phyloP scores from a whole-genome alignment of 345 rosid species.

The Gossypium arboreum region DNA sequence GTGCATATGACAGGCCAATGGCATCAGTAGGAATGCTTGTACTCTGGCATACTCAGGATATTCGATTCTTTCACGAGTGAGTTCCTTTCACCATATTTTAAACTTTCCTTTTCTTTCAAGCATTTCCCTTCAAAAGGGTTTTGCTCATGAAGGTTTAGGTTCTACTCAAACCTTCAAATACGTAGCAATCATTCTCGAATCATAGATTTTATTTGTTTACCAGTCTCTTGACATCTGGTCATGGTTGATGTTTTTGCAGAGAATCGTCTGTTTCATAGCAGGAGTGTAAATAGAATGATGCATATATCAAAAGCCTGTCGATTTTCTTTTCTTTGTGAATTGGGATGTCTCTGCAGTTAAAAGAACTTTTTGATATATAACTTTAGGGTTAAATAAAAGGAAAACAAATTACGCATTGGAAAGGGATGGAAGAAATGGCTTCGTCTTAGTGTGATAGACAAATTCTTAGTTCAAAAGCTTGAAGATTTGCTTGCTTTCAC shows the following conservation, averaged over 20 bases:
- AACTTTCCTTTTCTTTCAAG: too few relatives aligned
- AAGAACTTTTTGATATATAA: too few relatives aligned
- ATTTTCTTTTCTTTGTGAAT: too few relatives aligned
- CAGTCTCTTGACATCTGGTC: neutral
- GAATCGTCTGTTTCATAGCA: conserved; percentile 10
- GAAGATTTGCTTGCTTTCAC: neutral
- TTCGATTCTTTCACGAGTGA: conserved; percentile 31
- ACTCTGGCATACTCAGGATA: neutral
- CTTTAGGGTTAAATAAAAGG: too few relatives aligned
- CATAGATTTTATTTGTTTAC: neutral
- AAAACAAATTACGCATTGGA: too few relatives aligned
- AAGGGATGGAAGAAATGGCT: too few relatives aligned
- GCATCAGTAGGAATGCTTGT: conserved; percentile 18
- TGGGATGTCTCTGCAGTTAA: too few relatives aligned
- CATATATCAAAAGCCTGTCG: neutral
- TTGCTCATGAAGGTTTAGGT: too few relatives aligned
- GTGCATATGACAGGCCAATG: conserved; percentile 14
- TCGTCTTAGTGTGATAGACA: neutral
- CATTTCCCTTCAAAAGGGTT: too few relatives aligned
- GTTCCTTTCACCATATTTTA: conserved; percentile 16
- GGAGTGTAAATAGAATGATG: conserved; percentile 28
- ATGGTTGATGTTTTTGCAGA: conserved; percentile 22
- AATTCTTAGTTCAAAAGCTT: neutral
- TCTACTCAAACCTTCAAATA: neutral
- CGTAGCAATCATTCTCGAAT: neutral